Evolutionary conservation across 352 stramenopile species (phyloP).

Genomic region (Globisporangium sylvaticum): DNA sequence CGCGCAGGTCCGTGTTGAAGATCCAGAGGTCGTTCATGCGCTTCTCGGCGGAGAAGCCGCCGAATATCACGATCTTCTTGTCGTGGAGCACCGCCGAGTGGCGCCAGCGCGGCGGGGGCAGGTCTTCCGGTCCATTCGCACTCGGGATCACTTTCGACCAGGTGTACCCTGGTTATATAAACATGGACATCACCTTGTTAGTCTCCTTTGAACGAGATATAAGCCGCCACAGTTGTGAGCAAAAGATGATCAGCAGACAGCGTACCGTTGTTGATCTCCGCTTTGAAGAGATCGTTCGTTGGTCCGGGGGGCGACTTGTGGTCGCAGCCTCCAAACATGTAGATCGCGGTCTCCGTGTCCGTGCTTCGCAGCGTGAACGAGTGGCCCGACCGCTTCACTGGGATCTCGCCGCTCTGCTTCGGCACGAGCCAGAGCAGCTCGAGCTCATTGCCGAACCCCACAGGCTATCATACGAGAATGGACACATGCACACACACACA

Average conservation of each 20-base stretch:
- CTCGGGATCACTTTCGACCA: constrained; percentile 62
- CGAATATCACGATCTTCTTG: constrained; percentile 92
- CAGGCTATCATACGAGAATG: constrained; percentile 27
- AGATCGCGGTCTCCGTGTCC: constrained; percentile 62
- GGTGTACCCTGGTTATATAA: constrained; percentile 36
- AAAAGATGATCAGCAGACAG: background rate
- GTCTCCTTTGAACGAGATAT: background rate
- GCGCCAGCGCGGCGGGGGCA: constrained; percentile 73
- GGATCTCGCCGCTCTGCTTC: constrained; percentile 91
- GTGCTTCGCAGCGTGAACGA: constrained; percentile 90
- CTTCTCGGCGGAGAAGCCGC: constrained; percentile 90
- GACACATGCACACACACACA: background rate
- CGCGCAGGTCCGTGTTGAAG: constrained; percentile 91
- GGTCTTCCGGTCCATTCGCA: constrained; percentile 41
- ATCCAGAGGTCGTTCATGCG: constrained; percentile 97
- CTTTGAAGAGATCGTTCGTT: constrained; percentile 92
- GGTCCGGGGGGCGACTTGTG: constrained; percentile 89
- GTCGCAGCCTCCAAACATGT: constrained; percentile 90
- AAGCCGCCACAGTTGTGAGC: background rate
- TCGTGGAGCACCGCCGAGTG: constrained; percentile 81
- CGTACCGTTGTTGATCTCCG: constrained; percentile 88
- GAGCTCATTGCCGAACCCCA: constrained; percentile 78
- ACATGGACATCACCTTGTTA: background rate
- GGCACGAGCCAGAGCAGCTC: constrained; percentile 88
- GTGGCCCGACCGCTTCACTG: constrained; percentile 93